Base-by-base conservation (phyloP, 495 filamentous ascomycete genomes). In the Aspergillus taichungensis region DNA sequence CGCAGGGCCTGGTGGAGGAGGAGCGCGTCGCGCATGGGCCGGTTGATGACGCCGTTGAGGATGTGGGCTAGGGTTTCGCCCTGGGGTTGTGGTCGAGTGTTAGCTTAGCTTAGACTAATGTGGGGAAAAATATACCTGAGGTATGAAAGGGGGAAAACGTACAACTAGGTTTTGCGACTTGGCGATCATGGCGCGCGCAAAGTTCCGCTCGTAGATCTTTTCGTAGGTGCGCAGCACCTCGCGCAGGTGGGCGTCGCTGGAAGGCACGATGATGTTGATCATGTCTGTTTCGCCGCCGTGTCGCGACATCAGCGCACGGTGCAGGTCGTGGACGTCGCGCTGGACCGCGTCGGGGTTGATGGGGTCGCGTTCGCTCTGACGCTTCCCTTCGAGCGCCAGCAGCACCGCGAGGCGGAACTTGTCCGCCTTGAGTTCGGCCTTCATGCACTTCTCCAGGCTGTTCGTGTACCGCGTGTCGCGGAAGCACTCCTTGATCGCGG, bases 1-100 rank as follows among this genome's bases (percentile, higher is more conserved):
- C 76, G 77, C 32, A 96, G 77, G 4, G 92, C 90, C 67, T 98
- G 92, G 62, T 94, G 82, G 29, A 98, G 73, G n/a, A 98, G 83
- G 32, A 97, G 77, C 5, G 91, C 87, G 61, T 98, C 92, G 42
- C 92, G 90, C 50, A 94, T 84, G 30, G 92, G 89, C 37, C 86
- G 84, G 67, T 98, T 96, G 66, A 96, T 90, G 34, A 91, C 82
- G 56, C 94, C 92, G 66, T 95, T 95, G 58, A 98, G 85, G 49
- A 97, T 86, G 66, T 98, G 92, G 9, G 91, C 87, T 14, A 98
- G 79, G 13, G 92, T 80, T 67, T 98, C 92, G 37, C 92, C 92
- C 92, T 96, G 54, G 9, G 30, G 8, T 24, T 13, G 8, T 33
- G 6, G 39, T 50, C n/a, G 14, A 36, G 49, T 37, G 48, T 41